Evolutionary conservation across 768 basidiomycete genomes (phyloP), one percentile per base, ranked within the genome.

Genomic region (Cyclocybe cylindracea): DNA sequence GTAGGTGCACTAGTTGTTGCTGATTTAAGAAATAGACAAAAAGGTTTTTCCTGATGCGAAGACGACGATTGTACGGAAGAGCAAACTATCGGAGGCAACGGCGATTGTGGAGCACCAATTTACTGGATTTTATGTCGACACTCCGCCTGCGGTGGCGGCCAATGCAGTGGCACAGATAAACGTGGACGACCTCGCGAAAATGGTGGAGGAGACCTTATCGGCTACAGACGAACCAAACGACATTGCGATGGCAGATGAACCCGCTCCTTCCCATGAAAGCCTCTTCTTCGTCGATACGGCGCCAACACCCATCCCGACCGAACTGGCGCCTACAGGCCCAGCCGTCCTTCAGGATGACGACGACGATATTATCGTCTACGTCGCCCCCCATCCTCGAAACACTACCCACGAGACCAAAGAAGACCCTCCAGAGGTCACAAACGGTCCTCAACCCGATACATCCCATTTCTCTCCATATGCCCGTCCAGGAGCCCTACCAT

Each of bases 301-400:
- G 11, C 73, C 78, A 7, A 58, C 66, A 10, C 62, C 54, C 9
- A 41, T 67, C 2, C 45, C 55, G 8, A 29, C 52, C 2, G 39
- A 59, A 14, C 42, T 55, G 10, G 61, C 54, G 0, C 60, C 48
- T 40, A 41, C 55, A 9, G 50, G 51, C 10, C 54, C 62, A 7
- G 40, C 63, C 32, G 56, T 57, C 18, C 57, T 64, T 8, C 52
- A 40, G 29, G 57, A 57, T 7, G 67, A 69, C 10, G 83, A 84
- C 31, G 86, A 87, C 14, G 89, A 91, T 50, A 62, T 80, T 4
- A 90, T 91, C 48, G 88, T 91, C 8, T 91, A 91, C 60, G 84
- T 83, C 19, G 87, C 88, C 0, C 89, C 89, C 0, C 80, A 87
- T 60, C 89, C 88, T 4, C 80, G 86, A 1, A 59, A 63, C 1